Percentiles rank a stretch among this genome's conserved stretches.
phyloP scores from a whole-genome alignment of 2,329 filamentous ascomycete genomes.

The Beauveria pseudobassiana region DNA sequence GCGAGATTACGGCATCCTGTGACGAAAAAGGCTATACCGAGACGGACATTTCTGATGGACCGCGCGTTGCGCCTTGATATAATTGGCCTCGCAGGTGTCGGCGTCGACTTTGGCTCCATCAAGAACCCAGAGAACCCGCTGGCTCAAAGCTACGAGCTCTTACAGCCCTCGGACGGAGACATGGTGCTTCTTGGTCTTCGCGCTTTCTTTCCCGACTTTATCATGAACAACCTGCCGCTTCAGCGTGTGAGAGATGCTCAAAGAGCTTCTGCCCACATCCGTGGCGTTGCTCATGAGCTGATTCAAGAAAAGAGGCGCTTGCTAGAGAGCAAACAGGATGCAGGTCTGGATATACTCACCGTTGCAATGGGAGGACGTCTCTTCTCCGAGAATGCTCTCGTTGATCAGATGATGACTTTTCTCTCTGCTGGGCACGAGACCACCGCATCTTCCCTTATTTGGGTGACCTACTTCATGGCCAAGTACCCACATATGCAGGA shows the following conservation, averaged over 20 bases:
- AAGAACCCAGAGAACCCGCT: slow-evolving; percentile 26
- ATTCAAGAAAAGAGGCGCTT: slow-evolving; percentile 23
- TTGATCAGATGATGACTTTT: slow-evolving; percentile 36
- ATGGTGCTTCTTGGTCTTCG: slow-evolving; percentile 11
- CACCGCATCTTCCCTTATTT: slow-evolving; percentile 32
- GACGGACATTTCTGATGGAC: slow-evolving; percentile 16
- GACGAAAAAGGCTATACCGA: slow-evolving; percentile 12
- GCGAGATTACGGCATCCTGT: slow-evolving; percentile 8
- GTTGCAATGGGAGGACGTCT: slow-evolving; percentile 23
- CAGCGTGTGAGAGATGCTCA: slow-evolving; percentile 16
- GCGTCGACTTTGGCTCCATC: slow-evolving; percentile 26
- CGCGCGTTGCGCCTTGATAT: slow-evolving; percentile 26
- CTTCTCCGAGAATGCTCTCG: slow-evolving; percentile 31
- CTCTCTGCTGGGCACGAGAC: slow-evolving; percentile 37
- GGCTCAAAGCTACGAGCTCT: slow-evolving; percentile 26
- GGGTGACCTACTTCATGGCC: slow-evolving; percentile 32
- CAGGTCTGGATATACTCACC: slow-evolving; percentile 29
- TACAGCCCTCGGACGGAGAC: slow-evolving; percentile 10
- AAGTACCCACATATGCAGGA: slow-evolving; percentile 29
- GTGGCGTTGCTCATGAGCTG: slow-evolving; percentile 21
- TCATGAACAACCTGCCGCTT: slow-evolving; percentile 12
- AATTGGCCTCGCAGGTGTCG: slow-evolving; percentile 26
- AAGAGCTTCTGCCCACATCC: slow-evolving; percentile 22
- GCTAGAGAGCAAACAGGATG: slow-evolving; percentile 18
- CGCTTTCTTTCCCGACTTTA: slow-evolving; percentile 12